phyloP scores from a whole-genome alignment of 1,139 yeast genomes.

The Scheffersomyces cryptocercus region DNA sequence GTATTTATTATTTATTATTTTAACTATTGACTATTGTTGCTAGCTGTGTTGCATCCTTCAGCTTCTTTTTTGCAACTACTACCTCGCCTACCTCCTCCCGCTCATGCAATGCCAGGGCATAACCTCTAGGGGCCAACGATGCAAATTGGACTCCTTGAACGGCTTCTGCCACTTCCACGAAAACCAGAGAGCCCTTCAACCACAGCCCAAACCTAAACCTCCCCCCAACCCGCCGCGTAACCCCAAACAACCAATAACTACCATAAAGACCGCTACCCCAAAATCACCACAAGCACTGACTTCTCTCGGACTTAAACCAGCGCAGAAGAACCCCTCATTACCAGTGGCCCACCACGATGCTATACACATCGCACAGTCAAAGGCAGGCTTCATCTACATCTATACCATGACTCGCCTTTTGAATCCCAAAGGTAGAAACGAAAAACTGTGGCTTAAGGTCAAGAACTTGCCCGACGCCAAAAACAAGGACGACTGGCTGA shows the following conservation, averaged over 20 bases:
- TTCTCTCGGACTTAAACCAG: too few species aligned
- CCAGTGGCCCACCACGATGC: too few species aligned
- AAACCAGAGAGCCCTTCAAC: conserved; percentile 7
- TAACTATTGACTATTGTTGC: too few species aligned
- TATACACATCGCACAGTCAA: conserved; percentile 1
- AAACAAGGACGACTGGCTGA: conserved; percentile 28
- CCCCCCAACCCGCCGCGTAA: too few species aligned
- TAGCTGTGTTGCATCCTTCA: too few species aligned
- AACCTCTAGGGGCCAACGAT: conserved; percentile 31
- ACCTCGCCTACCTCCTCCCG: too few species aligned
- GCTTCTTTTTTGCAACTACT: too few species aligned
- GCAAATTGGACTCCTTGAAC: conserved; percentile 21
- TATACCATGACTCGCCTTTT: conserved; percentile 51
- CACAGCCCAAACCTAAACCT: neutral
- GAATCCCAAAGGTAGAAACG: conserved; percentile 13
- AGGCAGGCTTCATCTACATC: conserved; percentile 51
- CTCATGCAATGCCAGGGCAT: conserved; percentile 30
- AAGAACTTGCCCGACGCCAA: conserved; percentile 31
- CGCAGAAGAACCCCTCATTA: too few species aligned
- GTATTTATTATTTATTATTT: too few species aligned
- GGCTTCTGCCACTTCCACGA: conserved; percentile 32
- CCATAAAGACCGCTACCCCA: too few species aligned
- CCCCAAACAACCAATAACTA: too few species aligned
- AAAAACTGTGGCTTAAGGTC: conserved; percentile 30
- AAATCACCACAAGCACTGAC: too few species aligned